A percentile compares a stretch with the other conserved stretches of the same genome.
Conservation (phyloP, 495 filamentous ascomycete genomes). For the Delitschia confertaspora region DNA sequence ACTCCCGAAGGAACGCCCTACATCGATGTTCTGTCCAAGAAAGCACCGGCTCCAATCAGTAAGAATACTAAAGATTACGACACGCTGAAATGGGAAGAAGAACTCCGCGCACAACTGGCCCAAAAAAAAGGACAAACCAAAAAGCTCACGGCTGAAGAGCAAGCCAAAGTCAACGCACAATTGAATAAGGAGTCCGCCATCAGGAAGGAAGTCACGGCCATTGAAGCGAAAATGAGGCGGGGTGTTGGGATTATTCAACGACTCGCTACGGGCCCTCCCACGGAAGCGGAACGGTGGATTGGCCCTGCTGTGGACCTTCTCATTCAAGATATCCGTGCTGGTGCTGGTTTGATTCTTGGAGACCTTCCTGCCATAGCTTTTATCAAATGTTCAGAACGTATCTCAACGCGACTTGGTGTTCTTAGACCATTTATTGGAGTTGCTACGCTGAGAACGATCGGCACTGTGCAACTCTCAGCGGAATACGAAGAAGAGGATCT, state of each 20-base stretch:
- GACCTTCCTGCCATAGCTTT: slow-evolving; percentile 71
- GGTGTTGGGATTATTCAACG: slow-evolving; percentile 76
- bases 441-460: slow-evolving; percentile 71
- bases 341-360: slow-evolving; percentile 70
- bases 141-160: slow-evolving; percentile 84
- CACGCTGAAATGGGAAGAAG: slow-evolving; percentile 92
- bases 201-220: slow-evolving; percentile 54
- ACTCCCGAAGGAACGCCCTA: slow-evolving; percentile 81
- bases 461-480: slow-evolving; percentile 58
- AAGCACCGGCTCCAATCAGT: slow-evolving; percentile 55
- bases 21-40: slow-evolving; percentile 79
- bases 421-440: slow-evolving; percentile 75
- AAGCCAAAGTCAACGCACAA: slow-evolving; percentile 82
- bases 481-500: slow-evolving; percentile 69
- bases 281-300: slow-evolving; percentile 78
- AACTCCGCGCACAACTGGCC: slow-evolving; percentile 77
- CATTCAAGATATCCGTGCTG: slow-evolving; percentile 62
- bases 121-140: slow-evolving; percentile 85
- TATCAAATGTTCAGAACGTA: slow-evolving; percentile 61
- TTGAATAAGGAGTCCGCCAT: slow-evolving; percentile 77
- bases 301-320: slow-evolving; percentile 63
- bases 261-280: slow-evolving; percentile 76
- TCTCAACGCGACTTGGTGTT: slow-evolving; percentile 65
- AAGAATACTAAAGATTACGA: slow-evolving; percentile 90
- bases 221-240: slow-evolving; percentile 61